Conservation (phyloP, 1,139 yeast species). For the Candida sanyaensis region DNA sequence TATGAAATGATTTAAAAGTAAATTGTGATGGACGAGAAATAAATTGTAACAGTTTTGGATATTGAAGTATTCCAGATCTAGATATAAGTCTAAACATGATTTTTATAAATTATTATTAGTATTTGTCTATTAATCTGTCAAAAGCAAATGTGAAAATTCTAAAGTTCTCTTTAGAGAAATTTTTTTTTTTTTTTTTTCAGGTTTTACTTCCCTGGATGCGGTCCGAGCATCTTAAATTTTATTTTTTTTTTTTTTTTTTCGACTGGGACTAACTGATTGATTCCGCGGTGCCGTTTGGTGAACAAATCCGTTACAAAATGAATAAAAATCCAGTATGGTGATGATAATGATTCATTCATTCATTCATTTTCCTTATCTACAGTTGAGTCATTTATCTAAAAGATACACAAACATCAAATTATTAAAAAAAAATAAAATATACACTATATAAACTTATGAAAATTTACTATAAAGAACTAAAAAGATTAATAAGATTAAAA, state of each 20-base stretch:
- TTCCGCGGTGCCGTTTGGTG: too few relatives aligned
- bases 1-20: slow-evolving; percentile 19
- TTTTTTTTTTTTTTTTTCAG: not conserved
- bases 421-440: not conserved
- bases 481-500: slow-evolving; percentile 77
- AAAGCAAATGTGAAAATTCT: not conserved
- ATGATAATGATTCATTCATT: too few relatives aligned
- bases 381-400: not conserved
- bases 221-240: too few relatives aligned
- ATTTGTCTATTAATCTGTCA: not conserved
- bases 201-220: too few relatives aligned
- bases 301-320: too few relatives aligned
- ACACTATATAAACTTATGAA: slow-evolving; percentile 38
- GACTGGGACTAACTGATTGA: too few relatives aligned
- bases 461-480: slow-evolving; percentile 88
- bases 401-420: not conserved
- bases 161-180: not conserved
- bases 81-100: slow-evolving; percentile 3
- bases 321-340: too few relatives aligned
- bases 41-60: not conserved
- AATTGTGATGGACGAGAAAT: not conserved
- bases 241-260: too few relatives aligned
- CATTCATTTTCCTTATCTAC: too few relatives aligned
- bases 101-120: not conserved
- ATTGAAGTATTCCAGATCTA: not conserved